phyloP scores from a whole-genome alignment of 1,284 basidiomycete species.

The Sanghuangporus sanghuang region DNA sequence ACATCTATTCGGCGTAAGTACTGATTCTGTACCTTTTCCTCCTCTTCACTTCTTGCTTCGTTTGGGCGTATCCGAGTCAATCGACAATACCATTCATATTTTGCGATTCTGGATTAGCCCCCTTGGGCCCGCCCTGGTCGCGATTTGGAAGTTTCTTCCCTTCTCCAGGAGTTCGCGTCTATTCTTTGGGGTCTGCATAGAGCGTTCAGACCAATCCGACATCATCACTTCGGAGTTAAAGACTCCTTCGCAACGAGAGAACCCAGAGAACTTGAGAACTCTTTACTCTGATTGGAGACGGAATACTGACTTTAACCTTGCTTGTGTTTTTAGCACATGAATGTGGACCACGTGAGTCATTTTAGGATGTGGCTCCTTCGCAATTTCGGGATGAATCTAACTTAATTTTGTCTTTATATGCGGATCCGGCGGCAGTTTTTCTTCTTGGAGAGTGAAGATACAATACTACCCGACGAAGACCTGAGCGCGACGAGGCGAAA shows the following conservation, averaged over 20 bases:
- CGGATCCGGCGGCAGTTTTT: slow-evolving; percentile 9
- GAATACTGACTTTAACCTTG: slow-evolving; percentile 11
- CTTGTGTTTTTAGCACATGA: slow-evolving; percentile 53
- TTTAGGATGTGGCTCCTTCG: background rate
- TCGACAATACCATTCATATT: background rate
- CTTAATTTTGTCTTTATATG: background rate
- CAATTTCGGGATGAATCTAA: slow-evolving; percentile 3
- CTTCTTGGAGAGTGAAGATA: slow-evolving; percentile 15
- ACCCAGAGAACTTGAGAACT: background rate
- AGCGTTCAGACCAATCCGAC: background rate
- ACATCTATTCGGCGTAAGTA: slow-evolving; percentile 78
- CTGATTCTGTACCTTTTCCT: background rate
- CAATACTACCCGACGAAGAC: slow-evolving; percentile 18
- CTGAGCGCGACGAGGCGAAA: slow-evolving; percentile 25
- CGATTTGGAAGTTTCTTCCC: background rate
- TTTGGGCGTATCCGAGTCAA: slow-evolving; percentile 3
- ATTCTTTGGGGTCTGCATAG: background rate
- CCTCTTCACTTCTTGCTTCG: background rate
- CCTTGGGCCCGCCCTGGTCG: background rate
- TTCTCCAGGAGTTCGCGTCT: background rate
- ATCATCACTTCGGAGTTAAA: background rate
- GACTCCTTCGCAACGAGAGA: slow-evolving; percentile 5
- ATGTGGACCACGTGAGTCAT: slow-evolving; percentile 62
- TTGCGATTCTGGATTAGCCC: background rate
- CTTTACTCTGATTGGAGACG: background rate